Evolutionary conservation across 2,329 filamentous ascomycete species (phyloP), one percentile per base, ranked within the genome.

Genomic region (Macroventuria anomochaeta): DNA sequence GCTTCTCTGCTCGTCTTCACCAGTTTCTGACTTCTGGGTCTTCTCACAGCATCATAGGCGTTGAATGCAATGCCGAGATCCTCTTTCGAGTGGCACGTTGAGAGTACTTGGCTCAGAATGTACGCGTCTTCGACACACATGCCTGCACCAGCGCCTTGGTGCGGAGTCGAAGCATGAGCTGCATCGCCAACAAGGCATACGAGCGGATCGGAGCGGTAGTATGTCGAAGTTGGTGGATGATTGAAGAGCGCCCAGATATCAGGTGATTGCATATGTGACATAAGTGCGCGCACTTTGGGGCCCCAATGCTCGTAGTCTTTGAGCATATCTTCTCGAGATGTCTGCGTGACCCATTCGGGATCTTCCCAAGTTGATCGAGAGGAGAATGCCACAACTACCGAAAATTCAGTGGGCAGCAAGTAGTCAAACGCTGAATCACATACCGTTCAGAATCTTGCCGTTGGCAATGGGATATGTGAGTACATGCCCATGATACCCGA

Each of bases 401-500:
- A n/a, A n/a, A 15, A 5, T 8, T 74, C 6, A 61, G 40, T 33
- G n/a, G 12, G 3, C 3, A 13, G 21, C 70, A 55, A 79, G 80
- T 11, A 15, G 20, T 12, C 7, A 10, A 8, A 18, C 8, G 2
- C 3, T 18, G 3, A 18, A 18, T 0, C 2, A 55, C 56, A 36
- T 58, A 73, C 72, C 77, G 63, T 88, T 88, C 64, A 87, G 76
- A 3, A 81, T 77, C 7, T 77, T 75, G 8, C 80, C 81, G n/a
- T 79, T 75, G 5, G 82, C 81, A 8, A 88, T 84, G 0, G 86
- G 83, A 63, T 88, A 88, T 0, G 81, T 85, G 20, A 88, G 76
- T 6, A 83, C 62, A 65, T 89, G 86, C 0, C 81, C 83, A 44
- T 77, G 71, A 0, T 80, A 81, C 0, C 85, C 86, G 47, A 83